Base-by-base conservation (phyloP, 352 stramenopile genomes). In the Globisporangium takayamanum region DNA sequence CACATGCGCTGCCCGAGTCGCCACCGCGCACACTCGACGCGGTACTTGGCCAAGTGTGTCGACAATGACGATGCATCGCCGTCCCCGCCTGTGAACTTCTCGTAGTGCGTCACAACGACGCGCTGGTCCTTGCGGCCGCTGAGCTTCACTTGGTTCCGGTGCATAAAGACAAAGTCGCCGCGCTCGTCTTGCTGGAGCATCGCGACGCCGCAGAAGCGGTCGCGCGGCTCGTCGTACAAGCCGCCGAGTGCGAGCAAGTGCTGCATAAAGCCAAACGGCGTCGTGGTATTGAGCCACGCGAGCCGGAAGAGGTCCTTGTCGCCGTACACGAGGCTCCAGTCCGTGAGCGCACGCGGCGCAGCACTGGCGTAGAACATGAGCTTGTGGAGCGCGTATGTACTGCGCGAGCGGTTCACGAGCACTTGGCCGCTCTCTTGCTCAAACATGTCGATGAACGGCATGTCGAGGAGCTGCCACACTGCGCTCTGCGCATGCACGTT, bases 11-110 rank as follows among this genome's bases (percentile, higher is more conserved):
- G 78, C 0, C 75, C 77, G 8, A 91, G 60, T 10, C 68, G 66
- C 18, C 61, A 64, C 50, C 76, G 83, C 33, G 83, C 86, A 49
- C 76, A 78, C 39, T 75, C 63, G 20, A 91, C 60, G 41, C 76
- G 74, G 52, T 87, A 91, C 55, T 87, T 89, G 54, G 88, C 78
- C 42, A 91, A 62, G 3, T 89, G 69, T 3, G 42, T 63, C 25
- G 63, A 30, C 50, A 81, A 62, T 5, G 76, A 85, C 22, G 64
- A 70, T 14, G 74, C 66, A 18, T 74, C 80, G 54, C 78, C 76
- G 61, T 84, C 72, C 28, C 76, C 75, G 20, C 76, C 82, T 0
- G 65, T 88, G 55, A 92, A 92, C 67, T 81, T 88, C 47, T 92
- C 79, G 18, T 87, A 46, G 50, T 92, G 74, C 20, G 73, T 86